Conservation (phyloP, 1,284 basidiomycete species). For the Microbotryum saponariae region DNA sequence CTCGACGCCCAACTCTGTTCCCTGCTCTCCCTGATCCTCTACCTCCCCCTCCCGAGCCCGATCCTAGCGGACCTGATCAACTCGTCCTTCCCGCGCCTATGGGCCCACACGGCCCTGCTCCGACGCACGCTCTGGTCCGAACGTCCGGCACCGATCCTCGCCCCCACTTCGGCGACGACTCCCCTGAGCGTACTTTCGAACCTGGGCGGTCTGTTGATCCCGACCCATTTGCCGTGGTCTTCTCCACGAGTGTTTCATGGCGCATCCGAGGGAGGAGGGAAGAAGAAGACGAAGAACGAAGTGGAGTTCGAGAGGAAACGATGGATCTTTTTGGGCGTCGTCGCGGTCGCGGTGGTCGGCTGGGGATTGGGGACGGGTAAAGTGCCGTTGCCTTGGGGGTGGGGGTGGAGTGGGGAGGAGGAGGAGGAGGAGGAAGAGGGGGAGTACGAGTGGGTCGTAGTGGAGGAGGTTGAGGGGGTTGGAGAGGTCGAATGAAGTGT, state of each 20-base stretch:
- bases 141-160: background rate
- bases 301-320: constrained; percentile 15
- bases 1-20: constrained; percentile 42
- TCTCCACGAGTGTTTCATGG: background rate
- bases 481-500: constrained; percentile 9
- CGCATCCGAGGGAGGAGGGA: background rate
- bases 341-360: constrained; percentile 11
- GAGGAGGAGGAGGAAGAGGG: background rate
- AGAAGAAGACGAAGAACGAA: constrained; percentile 5
- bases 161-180: background rate
- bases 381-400: constrained; percentile 17
- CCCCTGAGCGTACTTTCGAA: background rate
- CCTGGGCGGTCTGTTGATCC: background rate
- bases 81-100: constrained; percentile 31
- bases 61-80: constrained; percentile 40
- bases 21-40: constrained; percentile 41
- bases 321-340: constrained; percentile 14
- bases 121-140: constrained; percentile 26
- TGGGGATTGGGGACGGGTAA: constrained; percentile 27
- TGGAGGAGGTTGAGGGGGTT: constrained; percentile 12
- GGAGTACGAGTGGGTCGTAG: background rate
- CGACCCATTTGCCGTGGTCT: constrained; percentile 1
- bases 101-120: constrained; percentile 28
- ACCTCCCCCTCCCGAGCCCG: constrained; percentile 39
- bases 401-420: background rate